These are phyloP conservation scores for Ascochyta clinopodiicola DNA, from an alignment of 2,329 filamentous ascomycete genomes.

Conservation along the genomic window DNA sequence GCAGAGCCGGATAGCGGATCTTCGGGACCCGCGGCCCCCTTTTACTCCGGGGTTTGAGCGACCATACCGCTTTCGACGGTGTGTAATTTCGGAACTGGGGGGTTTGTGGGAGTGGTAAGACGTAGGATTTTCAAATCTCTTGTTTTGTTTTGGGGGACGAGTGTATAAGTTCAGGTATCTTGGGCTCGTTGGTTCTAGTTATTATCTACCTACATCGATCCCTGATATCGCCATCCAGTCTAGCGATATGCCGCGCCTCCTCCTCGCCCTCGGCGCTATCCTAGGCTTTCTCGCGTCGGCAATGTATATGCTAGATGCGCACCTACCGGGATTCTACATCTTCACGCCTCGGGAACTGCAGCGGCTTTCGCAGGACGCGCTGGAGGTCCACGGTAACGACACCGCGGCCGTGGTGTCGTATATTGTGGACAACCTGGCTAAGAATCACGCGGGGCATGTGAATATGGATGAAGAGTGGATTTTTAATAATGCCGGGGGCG, in stretches of 20 bases:
- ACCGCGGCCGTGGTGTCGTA: constrained; percentile 71
- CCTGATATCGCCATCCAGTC: neutral
- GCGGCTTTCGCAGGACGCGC: constrained; percentile 69
- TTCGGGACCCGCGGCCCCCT: neutral
- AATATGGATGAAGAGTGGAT: constrained; percentile 82
- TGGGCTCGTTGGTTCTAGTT: too few relatives aligned
- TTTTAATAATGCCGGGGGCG: constrained; percentile 90
- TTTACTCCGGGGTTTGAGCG: neutral
- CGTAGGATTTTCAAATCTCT: neutral
- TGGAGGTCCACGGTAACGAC: constrained; percentile 75
- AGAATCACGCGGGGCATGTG: constrained; percentile 55
- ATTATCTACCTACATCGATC: too few relatives aligned
- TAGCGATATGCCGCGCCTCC: constrained; percentile 23
- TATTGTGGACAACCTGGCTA: constrained; percentile 72
- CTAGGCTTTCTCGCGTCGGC: constrained; percentile 32
- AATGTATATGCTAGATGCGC: constrained; percentile 39
- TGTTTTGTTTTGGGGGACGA: too few relatives aligned
- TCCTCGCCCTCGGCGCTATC: constrained; percentile 30
- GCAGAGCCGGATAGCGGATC: neutral
- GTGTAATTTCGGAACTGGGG: neutral
- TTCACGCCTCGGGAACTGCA: constrained; percentile 74
- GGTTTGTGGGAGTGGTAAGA: neutral
- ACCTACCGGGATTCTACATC: constrained; percentile 67
- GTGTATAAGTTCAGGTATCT: too few relatives aligned
- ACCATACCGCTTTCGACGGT: neutral